These are phyloP conservation scores for Nigrospora osmanthi DNA, from an alignment of 2,329 filamentous ascomycete species.

Conservation along the genomic window DNA sequence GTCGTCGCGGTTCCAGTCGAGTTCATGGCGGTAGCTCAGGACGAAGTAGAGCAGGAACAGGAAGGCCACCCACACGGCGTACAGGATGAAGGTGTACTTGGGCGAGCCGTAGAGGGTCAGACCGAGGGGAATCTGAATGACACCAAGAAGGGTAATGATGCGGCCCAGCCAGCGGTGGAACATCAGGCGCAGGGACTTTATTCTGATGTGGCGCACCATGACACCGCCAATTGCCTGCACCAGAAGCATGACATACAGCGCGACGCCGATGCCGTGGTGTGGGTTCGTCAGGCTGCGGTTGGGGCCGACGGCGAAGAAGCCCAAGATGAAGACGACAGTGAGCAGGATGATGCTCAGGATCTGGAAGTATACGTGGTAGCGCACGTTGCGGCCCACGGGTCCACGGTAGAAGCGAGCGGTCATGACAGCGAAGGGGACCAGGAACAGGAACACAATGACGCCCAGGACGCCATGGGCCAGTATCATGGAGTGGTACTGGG, in stretches of 20 bases:
- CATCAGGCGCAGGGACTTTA: constrained; percentile 45
- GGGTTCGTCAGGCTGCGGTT: constrained; percentile 68
- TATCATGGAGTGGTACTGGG: constrained; percentile 65
- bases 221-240: constrained; percentile 64
- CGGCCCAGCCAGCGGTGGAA: constrained; percentile 87
- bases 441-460: constrained; percentile 64
- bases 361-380: constrained; percentile 68
- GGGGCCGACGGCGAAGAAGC: constrained; percentile 72
- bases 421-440: constrained; percentile 69
- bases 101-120: constrained; percentile 90
- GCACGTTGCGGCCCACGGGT: constrained; percentile 52
- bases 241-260: constrained; percentile 66
- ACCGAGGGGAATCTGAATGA: constrained; percentile 81
- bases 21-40: constrained; percentile 61
- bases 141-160: constrained; percentile 68
- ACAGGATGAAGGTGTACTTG: constrained; percentile 76
- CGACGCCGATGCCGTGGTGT: constrained; percentile 76
- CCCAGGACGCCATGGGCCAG: constrained; percentile 65
- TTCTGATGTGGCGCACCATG: constrained; percentile 46
- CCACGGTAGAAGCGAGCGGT: constrained; percentile 63
- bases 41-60: constrained; percentile 73
- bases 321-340: constrained; percentile 66
- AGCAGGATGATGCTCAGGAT: constrained; percentile 59
- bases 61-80: constrained; percentile 67
- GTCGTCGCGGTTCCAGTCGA: constrained; percentile 37